phyloP scores from a whole-genome alignment of 805 yeast genomes.

The Sugiyamaella lignohabitans region DNA sequence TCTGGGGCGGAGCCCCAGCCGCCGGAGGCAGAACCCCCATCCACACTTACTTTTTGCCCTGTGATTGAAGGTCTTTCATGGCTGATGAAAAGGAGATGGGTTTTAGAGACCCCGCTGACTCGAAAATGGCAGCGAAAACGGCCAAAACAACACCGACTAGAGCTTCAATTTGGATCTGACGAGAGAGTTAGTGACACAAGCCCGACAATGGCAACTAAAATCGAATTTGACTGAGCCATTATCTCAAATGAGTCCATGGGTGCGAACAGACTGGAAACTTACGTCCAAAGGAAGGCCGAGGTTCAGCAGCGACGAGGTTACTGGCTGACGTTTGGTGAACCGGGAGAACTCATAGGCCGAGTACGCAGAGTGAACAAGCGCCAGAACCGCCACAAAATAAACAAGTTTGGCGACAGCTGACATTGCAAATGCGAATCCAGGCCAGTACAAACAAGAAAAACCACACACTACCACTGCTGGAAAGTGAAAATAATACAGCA shows the following conservation, averaged over 20 bases:
- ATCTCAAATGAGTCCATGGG: no score
- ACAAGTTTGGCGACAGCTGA: conserved; percentile 6
- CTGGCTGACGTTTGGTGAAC: conserved; percentile 16
- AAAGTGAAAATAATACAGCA: no score
- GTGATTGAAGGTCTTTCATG: conserved; percentile 40
- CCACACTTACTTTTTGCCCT: conserved; percentile 35
- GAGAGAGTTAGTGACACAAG: no score
- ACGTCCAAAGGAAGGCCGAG: conserved; percentile 21
- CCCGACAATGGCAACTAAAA: no score
- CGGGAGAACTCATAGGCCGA: conserved; percentile 26
- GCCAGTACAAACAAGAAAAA: no score
- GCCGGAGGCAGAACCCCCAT: neutral
- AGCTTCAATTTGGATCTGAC: conserved; percentile 46
- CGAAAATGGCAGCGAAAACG: conserved; percentile 32
- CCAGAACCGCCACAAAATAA: conserved; percentile 15
- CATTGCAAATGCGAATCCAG: no score
- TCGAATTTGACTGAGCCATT: no score
- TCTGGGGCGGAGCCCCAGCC: neutral
- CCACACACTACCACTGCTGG: no score
- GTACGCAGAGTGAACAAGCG: conserved; percentile 23
- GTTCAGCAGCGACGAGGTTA: conserved; percentile 9
- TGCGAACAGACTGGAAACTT: no score
- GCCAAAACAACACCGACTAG: conserved; percentile 41
- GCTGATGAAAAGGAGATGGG: conserved; percentile 47
- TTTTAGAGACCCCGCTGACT: conserved; percentile 34